Base-by-base conservation (phyloP, 176 grass and related monocot species). In the Microstegium vimineum region DNA sequence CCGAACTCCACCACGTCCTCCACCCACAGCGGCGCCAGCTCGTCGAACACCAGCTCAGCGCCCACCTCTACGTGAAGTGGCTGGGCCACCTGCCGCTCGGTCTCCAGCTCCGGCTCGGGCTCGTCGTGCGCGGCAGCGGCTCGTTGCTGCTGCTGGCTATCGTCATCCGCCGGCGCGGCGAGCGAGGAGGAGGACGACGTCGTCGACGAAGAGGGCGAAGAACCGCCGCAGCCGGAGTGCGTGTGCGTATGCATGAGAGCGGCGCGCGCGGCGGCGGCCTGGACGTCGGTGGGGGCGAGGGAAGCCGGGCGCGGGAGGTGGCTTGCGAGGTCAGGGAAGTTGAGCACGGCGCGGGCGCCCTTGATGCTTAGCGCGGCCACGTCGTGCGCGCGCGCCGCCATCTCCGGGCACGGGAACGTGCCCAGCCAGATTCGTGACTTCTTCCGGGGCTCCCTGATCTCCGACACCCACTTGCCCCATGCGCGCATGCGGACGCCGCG, bases 381-480 rank as follows among this genome's bases (percentile, higher is more conserved):
- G 63, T 98, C 95, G 77, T 98, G 93, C 25, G 95, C 95, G 36
- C 95, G 90, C 68, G 95, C 95, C 0, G 95, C 95, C 95, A 98
- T 98, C 83, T 98, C 90, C 36, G 95, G 88, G 40, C 78, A 76
- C 34, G 87, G 82, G 80, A 98, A 98, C 22, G 95, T 94, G 17
- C 95, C 95, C 1, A 98, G 89, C 95, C 95, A 98, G 77, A 98
- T 98, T 62, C 95, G 88, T 5, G 95, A 98, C 88, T 98, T 95
- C 92, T 98, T 98, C 14, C 95, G 91, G 14, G 95, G 95, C 83
- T 98, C 92, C 68, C 95, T 86, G 84, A 98, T 98, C 90, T 98
- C 95, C 25, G 95, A 95, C 56, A 98, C 95, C 95, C 95, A 98
- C 85, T 94, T 94, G 5, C 95, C 95, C 95, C 95, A 98, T 60